Evolutionary conservation across 2,329 filamentous ascomycete genomes (phyloP).

Genomic region (Neonectria magnoliae): DNA sequence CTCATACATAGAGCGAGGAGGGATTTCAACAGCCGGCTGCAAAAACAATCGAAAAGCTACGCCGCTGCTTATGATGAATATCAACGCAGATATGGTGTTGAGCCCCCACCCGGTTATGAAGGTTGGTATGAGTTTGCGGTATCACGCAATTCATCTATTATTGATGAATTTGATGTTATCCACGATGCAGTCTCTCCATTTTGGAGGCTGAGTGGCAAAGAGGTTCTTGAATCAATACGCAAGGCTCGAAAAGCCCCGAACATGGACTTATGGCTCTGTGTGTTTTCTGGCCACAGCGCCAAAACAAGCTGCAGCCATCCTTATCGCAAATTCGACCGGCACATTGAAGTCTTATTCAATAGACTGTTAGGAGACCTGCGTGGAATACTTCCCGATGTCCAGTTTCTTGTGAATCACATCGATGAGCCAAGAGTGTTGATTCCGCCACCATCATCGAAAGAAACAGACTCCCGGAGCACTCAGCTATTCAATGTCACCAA

Average conservation of each 20-base stretch:
- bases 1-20: conserved; percentile 43
- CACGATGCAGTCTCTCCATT: conserved; percentile 53
- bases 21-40: conserved; percentile 45
- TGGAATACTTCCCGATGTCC: conserved; percentile 48
- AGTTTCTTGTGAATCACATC: conserved; percentile 58
- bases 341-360: conserved; percentile 47
- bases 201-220: conserved; percentile 48
- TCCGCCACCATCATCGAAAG: conserved; percentile 20
- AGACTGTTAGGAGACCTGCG: conserved; percentile 40
- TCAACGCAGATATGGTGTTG: conserved; percentile 51
- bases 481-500: conserved; percentile 36
- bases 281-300: conserved; percentile 37
- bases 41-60: conserved; percentile 52
- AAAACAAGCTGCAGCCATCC: conserved; percentile 49
- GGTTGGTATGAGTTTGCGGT: conserved; percentile 57
- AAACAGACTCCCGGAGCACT: not conserved
- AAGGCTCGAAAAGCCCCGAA: conserved; percentile 33
- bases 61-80: conserved; percentile 54
- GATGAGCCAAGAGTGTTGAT: conserved; percentile 58
- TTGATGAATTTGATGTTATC: conserved; percentile 61
- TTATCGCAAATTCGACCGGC: conserved; percentile 46
- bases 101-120: conserved; percentile 59
- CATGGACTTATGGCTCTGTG: conserved; percentile 53
- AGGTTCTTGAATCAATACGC: conserved; percentile 45
- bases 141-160: conserved; percentile 53